phyloP scores from a whole-genome alignment of 2,329 filamentous ascomycete genomes.

The Beauveria caledonica region DNA sequence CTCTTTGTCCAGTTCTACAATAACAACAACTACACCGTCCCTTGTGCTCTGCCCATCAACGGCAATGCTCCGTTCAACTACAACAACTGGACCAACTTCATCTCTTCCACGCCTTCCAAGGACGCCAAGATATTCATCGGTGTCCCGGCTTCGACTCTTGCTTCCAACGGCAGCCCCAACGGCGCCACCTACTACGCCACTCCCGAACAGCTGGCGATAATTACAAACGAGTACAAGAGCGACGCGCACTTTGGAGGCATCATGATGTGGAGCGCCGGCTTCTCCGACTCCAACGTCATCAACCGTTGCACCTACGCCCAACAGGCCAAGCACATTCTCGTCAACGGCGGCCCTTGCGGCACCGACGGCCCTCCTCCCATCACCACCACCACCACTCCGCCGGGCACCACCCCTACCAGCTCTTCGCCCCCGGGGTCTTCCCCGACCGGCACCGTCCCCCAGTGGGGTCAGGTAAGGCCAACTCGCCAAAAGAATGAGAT shows the following conservation, averaged over 20 bases:
- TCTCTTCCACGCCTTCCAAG: constrained; percentile 19
- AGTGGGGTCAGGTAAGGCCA: constrained; percentile 12
- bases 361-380: constrained; percentile 1
- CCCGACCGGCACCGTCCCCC: background rate
- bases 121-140: constrained; percentile 23
- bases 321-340: constrained; percentile 28
- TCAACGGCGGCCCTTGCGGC: constrained; percentile 10
- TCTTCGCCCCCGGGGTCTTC: constrained; percentile 6
- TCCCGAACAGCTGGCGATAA: constrained; percentile 22
- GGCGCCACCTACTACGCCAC: constrained; percentile 28
- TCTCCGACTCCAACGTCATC: constrained; percentile 26
- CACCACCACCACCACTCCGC: background rate
- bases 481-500: background rate
- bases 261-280: constrained; percentile 35
- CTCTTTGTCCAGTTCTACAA: constrained; percentile 42
- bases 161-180: constrained; percentile 24
- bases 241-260: constrained; percentile 27
- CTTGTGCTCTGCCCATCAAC: constrained; percentile 12
- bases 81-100: constrained; percentile 20
- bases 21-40: constrained; percentile 31
- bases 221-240: constrained; percentile 22
- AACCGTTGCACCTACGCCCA: constrained; percentile 35
- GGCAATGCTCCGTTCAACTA: constrained; percentile 17
- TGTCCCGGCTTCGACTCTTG: constrained; percentile 23
- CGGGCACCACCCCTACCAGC: background rate